Conservation (phyloP, 2,329 filamentous ascomycete genomes). For the Pseudogymnoascus sp. region DNA sequence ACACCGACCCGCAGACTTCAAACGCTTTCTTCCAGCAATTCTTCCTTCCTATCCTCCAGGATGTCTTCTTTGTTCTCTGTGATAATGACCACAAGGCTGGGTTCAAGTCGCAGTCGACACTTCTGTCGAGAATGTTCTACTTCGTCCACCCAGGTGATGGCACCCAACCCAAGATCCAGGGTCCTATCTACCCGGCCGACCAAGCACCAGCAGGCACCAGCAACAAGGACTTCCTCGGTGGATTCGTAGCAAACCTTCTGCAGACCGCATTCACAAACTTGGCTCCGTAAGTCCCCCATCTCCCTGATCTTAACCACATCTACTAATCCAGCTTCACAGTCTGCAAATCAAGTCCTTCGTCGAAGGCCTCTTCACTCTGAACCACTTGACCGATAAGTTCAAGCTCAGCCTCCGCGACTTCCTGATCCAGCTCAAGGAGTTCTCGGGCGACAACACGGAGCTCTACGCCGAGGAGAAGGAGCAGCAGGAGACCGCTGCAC, state of each 20-base stretch:
- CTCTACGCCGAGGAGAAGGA: constrained; percentile 92
- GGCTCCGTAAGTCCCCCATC: constrained; percentile 57
- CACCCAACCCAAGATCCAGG: constrained; percentile 73
- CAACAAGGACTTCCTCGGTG: constrained; percentile 84
- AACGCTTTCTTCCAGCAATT: constrained; percentile 98
- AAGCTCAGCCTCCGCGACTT: constrained; percentile 94
- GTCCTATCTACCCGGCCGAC: constrained; percentile 78
- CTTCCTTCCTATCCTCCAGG: constrained; percentile 89
- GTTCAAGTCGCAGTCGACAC: constrained; percentile 94
- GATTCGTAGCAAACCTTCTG: constrained; percentile 77
- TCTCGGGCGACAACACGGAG: constrained; percentile 89
- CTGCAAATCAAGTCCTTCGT: constrained; percentile 86
- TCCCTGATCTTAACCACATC: constrained; percentile 8
- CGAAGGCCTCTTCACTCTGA: constrained; percentile 77
- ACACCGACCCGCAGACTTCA: constrained; percentile 75
- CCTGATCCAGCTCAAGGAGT: constrained; percentile 94
- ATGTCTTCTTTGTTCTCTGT: constrained; percentile 96
- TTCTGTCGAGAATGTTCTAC: constrained; percentile 92
- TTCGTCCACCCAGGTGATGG: constrained; percentile 70
- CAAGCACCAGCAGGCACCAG: constrained; percentile 75
- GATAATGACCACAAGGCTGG: constrained; percentile 98
- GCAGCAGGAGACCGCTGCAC: constrained; percentile 76
- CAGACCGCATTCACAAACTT: constrained; percentile 91
- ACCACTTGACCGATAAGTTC: constrained; percentile 87
- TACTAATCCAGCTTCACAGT: constrained; percentile 40